Conservation (phyloP, 331 rosid genomes). For the Rhamnella rubrinervis region DNA sequence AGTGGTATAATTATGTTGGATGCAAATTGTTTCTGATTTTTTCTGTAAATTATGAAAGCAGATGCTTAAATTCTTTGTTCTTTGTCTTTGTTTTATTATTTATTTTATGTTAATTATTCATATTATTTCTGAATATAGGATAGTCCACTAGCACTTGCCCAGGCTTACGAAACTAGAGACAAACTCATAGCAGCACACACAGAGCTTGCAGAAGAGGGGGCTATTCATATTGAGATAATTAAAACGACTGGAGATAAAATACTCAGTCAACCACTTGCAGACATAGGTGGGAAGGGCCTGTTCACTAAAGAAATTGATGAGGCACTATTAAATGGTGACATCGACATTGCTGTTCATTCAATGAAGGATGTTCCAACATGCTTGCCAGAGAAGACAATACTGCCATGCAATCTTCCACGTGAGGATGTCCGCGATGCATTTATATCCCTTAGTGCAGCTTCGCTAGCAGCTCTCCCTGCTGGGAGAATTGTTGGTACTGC, state of each 20-base stretch:
- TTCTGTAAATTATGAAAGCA: background rate
- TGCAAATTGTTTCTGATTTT: background rate
- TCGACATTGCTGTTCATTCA: constrained; percentile 91
- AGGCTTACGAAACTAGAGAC: constrained; percentile 85
- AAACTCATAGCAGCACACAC: constrained; percentile 73
- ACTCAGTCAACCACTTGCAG: constrained; percentile 78
- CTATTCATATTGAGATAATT: constrained; percentile 74
- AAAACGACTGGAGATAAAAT: constrained; percentile 93
- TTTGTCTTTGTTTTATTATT: background rate
- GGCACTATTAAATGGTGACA: constrained; percentile 69
- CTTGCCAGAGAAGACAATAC: constrained; percentile 67
- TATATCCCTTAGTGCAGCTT: constrained; percentile 68
- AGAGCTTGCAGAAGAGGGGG: constrained; percentile 85
- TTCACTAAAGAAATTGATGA: constrained; percentile 94
- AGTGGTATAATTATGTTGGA: background rate
- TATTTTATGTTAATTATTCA: constrained; percentile 32
- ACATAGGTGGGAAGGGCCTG: constrained; percentile 91
- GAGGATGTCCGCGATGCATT: constrained; percentile 96
- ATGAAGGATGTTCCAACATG: constrained; percentile 96
- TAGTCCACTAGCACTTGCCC: constrained; percentile 95
- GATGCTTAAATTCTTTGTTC: background rate
- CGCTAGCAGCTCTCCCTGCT: constrained; percentile 63
- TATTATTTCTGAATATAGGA: constrained; percentile 50
- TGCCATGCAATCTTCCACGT: constrained; percentile 82
- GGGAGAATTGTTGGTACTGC: constrained; percentile 90